Base-by-base conservation (phyloP, 2,329 filamentous ascomycete species). In the Geosmithia morbida region DNA sequence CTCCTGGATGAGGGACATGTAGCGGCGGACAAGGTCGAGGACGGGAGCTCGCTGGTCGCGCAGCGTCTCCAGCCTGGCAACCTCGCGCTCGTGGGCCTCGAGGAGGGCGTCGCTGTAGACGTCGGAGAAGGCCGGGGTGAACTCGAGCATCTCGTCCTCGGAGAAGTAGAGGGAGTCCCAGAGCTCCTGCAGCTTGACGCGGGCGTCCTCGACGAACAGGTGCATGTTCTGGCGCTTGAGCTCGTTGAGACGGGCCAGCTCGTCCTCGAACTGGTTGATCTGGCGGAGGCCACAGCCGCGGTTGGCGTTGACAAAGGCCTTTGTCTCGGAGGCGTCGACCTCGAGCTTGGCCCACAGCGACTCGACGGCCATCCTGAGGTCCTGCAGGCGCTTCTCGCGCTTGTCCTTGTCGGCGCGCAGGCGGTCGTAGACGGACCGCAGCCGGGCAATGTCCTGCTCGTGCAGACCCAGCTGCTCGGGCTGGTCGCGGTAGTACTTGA, bases 111-210 rank as follows among this genome's bases (percentile, higher is more conserved):
- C 92, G 56, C 88, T 96, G 66, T 94, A 96, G 18, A 96, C 90
- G 60, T 97, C 92, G 11, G 88, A 94, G 61, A 97, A 97, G 41
- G 89, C 92, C 0, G 94, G 92, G 0, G 89, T 92, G 56, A 98
- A 98, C 55, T 96, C 89, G 48, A 97, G 78, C 89, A 97, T 97
- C 67, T 98, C 92, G 58, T 98, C 92, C 61, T 98, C 92, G 0
- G 87, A 95, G 59, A 94, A 89, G 68, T 92, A 97, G 1, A 98
- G 69, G 0, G 79, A 74, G 60, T 98, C 92, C 92, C 94, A 98
- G 1, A 98, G 77, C 59, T 94, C 89, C 63, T 97, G 90, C 11
- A 98, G 74, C 60, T 86, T 87, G 66, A 81, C 85, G 41, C 94
- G 79, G 18, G 90, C 84, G 67, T 98, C 92, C 61, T 97, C 92